Evolutionary conservation across 306 rosid species (phyloP).

Genomic region (Glycine tomentella): DNA sequence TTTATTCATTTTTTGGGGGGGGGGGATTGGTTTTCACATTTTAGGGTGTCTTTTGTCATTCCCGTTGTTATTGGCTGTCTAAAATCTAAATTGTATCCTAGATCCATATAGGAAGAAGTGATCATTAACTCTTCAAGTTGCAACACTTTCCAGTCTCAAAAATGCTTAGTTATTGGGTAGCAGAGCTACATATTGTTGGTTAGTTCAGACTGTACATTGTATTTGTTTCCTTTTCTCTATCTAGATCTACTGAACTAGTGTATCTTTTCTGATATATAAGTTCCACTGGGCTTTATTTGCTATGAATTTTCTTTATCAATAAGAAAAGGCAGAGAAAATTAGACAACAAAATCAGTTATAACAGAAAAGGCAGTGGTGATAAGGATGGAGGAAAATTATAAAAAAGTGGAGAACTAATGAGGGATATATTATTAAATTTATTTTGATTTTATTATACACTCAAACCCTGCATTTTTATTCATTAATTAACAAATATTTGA

Average conservation of each 20-base stretch:
- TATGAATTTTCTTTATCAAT: too few relatives aligned
- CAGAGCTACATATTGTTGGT: not conserved
- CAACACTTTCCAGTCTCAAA: not conserved
- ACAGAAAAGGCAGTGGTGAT: not conserved
- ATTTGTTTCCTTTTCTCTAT: not conserved
- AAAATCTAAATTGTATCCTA: not conserved
- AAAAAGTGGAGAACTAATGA: not conserved
- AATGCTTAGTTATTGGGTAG: not conserved
- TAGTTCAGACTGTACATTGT: not conserved
- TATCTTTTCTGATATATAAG: too few relatives aligned
- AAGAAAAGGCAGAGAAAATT: too few relatives aligned
- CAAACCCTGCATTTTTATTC: not conserved
- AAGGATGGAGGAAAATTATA: not conserved
- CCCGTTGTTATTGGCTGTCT: not conserved
- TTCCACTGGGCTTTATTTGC: too few relatives aligned
- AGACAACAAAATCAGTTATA: too few relatives aligned
- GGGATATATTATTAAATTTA: slow-evolving; percentile 4
- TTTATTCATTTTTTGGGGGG: too few relatives aligned
- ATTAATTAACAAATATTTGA: slow-evolving; percentile 17
- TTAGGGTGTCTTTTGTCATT: not conserved
- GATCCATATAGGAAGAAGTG: not conserved
- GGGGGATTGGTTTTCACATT: not conserved
- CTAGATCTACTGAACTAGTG: too few relatives aligned
- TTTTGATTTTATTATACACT: slow-evolving; percentile 9
- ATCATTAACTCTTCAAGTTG: not conserved